Evolutionary conservation across 352 stramenopile genomes (phyloP).

Genomic region (Pythium folliculosum): DNA sequence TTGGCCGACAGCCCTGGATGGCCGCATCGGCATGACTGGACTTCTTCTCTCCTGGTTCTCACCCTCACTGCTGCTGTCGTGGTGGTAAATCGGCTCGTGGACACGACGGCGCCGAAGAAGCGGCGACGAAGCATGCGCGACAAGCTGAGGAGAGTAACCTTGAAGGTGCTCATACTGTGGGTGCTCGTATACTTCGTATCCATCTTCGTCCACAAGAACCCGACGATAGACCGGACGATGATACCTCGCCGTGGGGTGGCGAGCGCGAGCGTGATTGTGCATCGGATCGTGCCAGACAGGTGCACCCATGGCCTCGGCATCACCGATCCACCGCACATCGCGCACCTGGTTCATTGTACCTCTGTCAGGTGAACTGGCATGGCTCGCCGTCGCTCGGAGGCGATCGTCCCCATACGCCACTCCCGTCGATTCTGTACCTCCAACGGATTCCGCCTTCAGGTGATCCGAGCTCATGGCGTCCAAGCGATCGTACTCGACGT

Average conservation of each 20-base stretch:
- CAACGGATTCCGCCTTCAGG: constrained; percentile 4
- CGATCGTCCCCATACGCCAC: neutral
- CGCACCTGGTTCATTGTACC: neutral
- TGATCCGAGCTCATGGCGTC: neutral
- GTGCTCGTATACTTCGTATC: constrained; percentile 14
- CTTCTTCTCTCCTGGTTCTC: neutral
- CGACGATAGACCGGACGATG: constrained; percentile 20
- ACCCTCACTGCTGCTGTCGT: constrained; percentile 20
- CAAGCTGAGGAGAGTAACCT: constrained; percentile 5
- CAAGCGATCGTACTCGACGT: neutral
- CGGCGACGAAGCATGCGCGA: constrained; percentile 2
- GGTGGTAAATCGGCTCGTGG: constrained; percentile 4
- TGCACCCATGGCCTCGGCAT: neutral
- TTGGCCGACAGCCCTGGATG: neutral
- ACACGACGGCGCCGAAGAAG: constrained; percentile 1
- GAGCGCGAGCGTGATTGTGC: neutral
- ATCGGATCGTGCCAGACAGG: neutral
- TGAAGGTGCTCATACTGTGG: constrained; percentile 12
- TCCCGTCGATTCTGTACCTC: neutral
- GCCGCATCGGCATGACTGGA: neutral
- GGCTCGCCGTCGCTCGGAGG: neutral
- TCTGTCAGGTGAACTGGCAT: neutral
- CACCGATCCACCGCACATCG: neutral
- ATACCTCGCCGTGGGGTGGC: neutral
- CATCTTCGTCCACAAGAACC: constrained; percentile 21